A percentile compares a stretch with the other conserved stretches of the same genome.
phyloP scores from a whole-genome alignment of 768 basidiomycete species.

The Naganishia vaughanmartiniae region DNA sequence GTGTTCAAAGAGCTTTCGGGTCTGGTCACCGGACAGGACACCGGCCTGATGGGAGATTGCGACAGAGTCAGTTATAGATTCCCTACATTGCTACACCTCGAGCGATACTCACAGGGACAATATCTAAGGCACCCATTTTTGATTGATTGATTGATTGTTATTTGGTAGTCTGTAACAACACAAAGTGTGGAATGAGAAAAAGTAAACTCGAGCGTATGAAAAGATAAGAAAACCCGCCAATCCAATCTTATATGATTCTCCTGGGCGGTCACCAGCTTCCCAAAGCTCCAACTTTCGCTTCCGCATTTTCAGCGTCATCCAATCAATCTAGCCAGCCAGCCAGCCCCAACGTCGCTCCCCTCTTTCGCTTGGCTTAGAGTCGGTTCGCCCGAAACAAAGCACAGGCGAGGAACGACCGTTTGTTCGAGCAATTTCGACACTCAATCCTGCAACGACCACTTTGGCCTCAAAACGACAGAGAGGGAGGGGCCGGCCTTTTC shows the following conservation, averaged over 20 bases:
- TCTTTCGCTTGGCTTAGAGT: constrained; percentile 10
- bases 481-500: neutral
- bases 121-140: constrained; percentile 52
- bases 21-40: constrained; percentile 91
- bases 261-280: neutral
- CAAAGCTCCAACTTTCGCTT: neutral
- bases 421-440: constrained; percentile 24
- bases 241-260: constrained; percentile 4
- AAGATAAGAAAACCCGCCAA: constrained; percentile 6
- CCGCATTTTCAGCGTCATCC: constrained; percentile 18
- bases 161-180: constrained; percentile 10
- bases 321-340: constrained; percentile 9
- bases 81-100: neutral
- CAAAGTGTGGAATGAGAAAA: neutral
- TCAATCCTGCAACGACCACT: neutral
- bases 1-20: constrained; percentile 91
- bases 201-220: neutral
- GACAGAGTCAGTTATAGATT: neutral
- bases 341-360: neutral
- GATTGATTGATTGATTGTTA: constrained; percentile 4
- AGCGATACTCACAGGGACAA: constrained; percentile 52
- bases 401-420: neutral
- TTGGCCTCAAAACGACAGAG: neutral
- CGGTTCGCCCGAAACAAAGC: constrained; percentile 7
- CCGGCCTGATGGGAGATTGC: constrained; percentile 63